Evolutionary conservation across 2,329 filamentous ascomycete species (phyloP).

Genomic region (Aureobasidium sp.): DNA sequence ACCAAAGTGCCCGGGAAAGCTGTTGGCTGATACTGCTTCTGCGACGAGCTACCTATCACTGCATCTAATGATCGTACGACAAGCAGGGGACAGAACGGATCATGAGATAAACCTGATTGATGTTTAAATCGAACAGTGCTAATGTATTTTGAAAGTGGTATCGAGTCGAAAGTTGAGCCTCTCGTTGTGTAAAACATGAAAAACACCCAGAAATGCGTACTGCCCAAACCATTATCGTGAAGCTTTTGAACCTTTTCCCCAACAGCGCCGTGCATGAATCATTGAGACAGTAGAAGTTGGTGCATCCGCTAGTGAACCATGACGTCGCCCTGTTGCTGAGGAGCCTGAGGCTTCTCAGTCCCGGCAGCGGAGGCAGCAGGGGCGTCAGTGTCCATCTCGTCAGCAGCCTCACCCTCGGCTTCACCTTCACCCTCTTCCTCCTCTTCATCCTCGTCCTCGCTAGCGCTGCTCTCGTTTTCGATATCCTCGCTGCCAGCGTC

Average conservation of each 20-base stretch:
- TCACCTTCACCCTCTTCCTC: conserved; percentile 55
- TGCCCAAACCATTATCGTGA: conserved; percentile 12
- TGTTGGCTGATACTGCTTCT: too few species aligned
- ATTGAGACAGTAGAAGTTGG: conserved; percentile 1
- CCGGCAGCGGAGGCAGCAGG: not conserved
- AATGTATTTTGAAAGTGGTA: conserved; percentile 8
- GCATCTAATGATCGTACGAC: too few species aligned
- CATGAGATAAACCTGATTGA: not conserved
- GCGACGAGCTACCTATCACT: too few species aligned
- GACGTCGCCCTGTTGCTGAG: conserved; percentile 19
- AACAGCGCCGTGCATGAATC: conserved; percentile 14
- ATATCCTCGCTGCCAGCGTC: conserved; percentile 74
- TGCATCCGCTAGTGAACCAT: conserved; percentile 20
- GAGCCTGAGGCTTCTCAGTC: conserved; percentile 1
- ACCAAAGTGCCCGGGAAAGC: too few species aligned
- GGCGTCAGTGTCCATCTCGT: conserved; percentile 24
- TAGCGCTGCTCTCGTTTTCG: conserved; percentile 68
- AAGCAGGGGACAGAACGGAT: too few species aligned
- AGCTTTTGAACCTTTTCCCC: conserved; percentile 4
- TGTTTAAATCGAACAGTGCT: not conserved
- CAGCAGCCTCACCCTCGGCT: conserved; percentile 36
- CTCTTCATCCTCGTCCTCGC: conserved; percentile 62
- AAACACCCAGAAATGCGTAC: conserved; percentile 14
- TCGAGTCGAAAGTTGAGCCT: not conserved
- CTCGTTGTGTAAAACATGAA: not conserved